These are phyloP conservation scores for Candida patagonica DNA, from an alignment of 805 yeast genomes.

Conservation along the genomic window DNA sequence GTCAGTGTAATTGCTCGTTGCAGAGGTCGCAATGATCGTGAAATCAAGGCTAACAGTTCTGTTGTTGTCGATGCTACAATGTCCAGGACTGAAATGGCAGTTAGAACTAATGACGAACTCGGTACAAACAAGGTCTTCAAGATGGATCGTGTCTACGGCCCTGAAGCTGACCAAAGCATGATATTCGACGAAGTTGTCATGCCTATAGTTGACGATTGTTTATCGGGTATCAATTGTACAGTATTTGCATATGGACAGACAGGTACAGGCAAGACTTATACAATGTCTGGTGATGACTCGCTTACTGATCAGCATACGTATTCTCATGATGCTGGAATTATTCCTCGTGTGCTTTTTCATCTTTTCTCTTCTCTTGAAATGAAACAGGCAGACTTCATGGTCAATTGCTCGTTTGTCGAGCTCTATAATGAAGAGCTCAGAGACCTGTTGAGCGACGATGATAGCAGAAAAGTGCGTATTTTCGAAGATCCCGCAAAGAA, in stretches of 20 bases:
- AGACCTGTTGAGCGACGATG: slow-evolving; percentile 47
- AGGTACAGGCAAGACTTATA: slow-evolving; percentile 73
- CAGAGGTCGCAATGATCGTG: slow-evolving; percentile 51
- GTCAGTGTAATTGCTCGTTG: slow-evolving; percentile 59
- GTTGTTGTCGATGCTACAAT: slow-evolving; percentile 50
- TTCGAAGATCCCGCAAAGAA: slow-evolving; percentile 40
- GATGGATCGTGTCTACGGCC: slow-evolving; percentile 77
- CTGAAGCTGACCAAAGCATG: slow-evolving; percentile 63
- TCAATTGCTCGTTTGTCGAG: slow-evolving; percentile 74
- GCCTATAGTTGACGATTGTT: slow-evolving; percentile 55
- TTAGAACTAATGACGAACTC: slow-evolving; percentile 27
- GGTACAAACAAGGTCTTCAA: slow-evolving; percentile 44
- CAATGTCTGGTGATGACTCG: slow-evolving; percentile 65
- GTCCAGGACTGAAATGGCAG: slow-evolving; percentile 39
- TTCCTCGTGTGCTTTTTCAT: slow-evolving; percentile 48
- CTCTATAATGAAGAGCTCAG: slow-evolving; percentile 78
- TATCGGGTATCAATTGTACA: slow-evolving; percentile 72
- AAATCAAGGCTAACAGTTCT: slow-evolving; percentile 46
- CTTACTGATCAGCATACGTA: slow-evolving; percentile 33
- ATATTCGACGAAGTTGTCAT: slow-evolving; percentile 61
- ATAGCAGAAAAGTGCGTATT: slow-evolving; percentile 40
- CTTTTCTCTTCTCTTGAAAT: slow-evolving; percentile 43
- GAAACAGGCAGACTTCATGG: slow-evolving; percentile 43
- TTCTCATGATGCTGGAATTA: slow-evolving; percentile 45
- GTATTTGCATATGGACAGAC: slow-evolving; percentile 88